A percentile compares a stretch with the other conserved stretches of the same genome.
Evolutionary conservation across 768 basidiomycete species (phyloP).

Genomic region (Suillus alpinus): DNA sequence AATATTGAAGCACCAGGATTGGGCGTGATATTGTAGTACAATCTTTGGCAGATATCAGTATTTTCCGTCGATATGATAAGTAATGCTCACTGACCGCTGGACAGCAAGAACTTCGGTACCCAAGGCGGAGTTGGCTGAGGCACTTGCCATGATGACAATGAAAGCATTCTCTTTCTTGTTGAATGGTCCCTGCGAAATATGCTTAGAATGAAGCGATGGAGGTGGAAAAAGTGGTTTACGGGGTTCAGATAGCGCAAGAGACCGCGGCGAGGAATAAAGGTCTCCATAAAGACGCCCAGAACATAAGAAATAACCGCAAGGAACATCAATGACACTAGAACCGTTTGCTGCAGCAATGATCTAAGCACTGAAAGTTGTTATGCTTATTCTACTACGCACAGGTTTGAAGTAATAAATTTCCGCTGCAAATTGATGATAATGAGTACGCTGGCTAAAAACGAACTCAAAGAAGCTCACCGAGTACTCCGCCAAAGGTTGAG

Average conservation of each 20-base stretch:
- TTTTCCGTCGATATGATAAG: not conserved
- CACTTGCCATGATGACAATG: conserved; percentile 48
- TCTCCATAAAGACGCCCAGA: conserved; percentile 41
- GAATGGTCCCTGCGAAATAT: conserved; percentile 39
- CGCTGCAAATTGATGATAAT: conserved; percentile 23
- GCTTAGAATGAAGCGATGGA: not conserved
- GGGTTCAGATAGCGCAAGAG: conserved; percentile 47
- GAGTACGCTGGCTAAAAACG: conserved; percentile 8
- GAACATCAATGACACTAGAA: conserved; percentile 48
- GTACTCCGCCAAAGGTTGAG: conserved; percentile 45
- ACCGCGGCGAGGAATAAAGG: conserved; percentile 38
- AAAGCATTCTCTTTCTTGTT: conserved; percentile 54
- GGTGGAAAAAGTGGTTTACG: conserved; percentile 21
- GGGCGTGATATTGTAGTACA: conserved; percentile 47
- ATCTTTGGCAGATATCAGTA: not conserved
- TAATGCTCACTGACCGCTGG: conserved; percentile 25
- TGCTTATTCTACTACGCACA: conserved; percentile 21
- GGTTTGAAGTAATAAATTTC: conserved; percentile 57
- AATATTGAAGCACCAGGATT: conserved; percentile 45
- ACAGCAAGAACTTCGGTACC: conserved; percentile 49
- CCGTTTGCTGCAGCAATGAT: conserved; percentile 38
- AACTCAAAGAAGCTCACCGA: conserved; percentile 29
- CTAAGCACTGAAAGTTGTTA: not conserved
- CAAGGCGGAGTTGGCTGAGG: conserved; percentile 46
- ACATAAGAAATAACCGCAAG: conserved; percentile 47